Evolutionary conservation across 352 stramenopile genomes (phyloP).

Genomic region (Phytophthora megakarya): DNA sequence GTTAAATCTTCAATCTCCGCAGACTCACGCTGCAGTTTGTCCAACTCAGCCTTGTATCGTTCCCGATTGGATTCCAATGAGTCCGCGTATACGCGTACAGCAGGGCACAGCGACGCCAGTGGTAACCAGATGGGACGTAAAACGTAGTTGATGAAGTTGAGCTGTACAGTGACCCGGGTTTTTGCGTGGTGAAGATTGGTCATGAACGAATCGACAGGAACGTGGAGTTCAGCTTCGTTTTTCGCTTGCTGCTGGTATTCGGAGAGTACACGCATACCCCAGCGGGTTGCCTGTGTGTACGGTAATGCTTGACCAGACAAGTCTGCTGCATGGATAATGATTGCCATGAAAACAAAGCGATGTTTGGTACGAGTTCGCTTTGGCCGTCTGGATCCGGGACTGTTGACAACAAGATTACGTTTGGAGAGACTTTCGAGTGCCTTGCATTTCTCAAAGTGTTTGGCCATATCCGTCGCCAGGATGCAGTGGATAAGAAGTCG

Average conservation of each 20-base stretch:
- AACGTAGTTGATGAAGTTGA: slow-evolving; percentile 83
- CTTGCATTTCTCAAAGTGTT: slow-evolving; percentile 79
- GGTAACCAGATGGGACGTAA: slow-evolving; percentile 71
- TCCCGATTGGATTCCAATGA: slow-evolving; percentile 67
- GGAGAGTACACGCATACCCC: slow-evolving; percentile 62
- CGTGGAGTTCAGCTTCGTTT: slow-evolving; percentile 63
- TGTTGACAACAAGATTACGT: slow-evolving; percentile 34
- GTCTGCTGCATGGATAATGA: slow-evolving; percentile 74
- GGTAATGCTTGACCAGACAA: slow-evolving; percentile 71
- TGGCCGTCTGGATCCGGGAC: slow-evolving; percentile 26
- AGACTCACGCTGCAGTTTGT: slow-evolving; percentile 44
- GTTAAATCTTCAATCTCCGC: slow-evolving; percentile 28
- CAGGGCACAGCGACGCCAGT: slow-evolving; percentile 49
- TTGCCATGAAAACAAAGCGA: slow-evolving; percentile 51
- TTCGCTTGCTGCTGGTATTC: slow-evolving; percentile 80
- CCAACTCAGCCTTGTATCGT: slow-evolving; percentile 62
- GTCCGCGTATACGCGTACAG: slow-evolving; percentile 59
- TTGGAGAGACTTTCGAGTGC: slow-evolving; percentile 54
- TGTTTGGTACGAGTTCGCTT: slow-evolving; percentile 44
- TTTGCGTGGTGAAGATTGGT: slow-evolving; percentile 64
- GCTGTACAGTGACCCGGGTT: slow-evolving; percentile 65
- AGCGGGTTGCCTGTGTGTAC: slow-evolving; percentile 59
- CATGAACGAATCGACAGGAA: slow-evolving; percentile 78
- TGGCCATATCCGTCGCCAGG: slow-evolving; percentile 76
- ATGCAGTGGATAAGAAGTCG: slow-evolving; percentile 69